These are phyloP conservation scores for Fulvia fulva DNA, from an alignment of 2,329 filamentous ascomycete species.

Conservation along the genomic window DNA sequence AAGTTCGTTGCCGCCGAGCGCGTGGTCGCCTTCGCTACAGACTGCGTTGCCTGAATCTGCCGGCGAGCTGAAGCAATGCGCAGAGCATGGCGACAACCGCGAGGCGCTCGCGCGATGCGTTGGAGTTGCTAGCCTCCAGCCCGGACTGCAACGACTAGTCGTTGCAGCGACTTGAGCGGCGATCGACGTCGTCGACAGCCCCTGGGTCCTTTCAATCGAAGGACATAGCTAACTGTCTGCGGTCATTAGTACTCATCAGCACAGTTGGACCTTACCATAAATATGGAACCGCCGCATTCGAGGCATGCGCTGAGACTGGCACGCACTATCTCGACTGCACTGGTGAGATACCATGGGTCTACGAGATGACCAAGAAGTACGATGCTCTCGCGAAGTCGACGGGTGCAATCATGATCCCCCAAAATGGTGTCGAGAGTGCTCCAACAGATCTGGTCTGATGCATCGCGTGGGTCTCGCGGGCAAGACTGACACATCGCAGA, in stretches of 20 bases:
- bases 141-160: too few species aligned
- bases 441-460: conserved; percentile 49
- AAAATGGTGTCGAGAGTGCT: conserved; percentile 58
- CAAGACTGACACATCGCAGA: neutral
- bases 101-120: too few species aligned
- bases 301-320: conserved; percentile 60
- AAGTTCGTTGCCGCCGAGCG: neutral
- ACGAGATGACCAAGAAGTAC: conserved; percentile 59
- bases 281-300: conserved; percentile 61
- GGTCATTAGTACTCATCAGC: conserved; percentile 50
- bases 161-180: too few species aligned
- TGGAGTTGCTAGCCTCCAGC: too few species aligned
- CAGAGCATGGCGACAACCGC: too few species aligned
- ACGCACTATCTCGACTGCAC: conserved; percentile 67
- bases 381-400: conserved; percentile 56
- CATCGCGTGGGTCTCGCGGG: neutral
- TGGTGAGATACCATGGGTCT: conserved; percentile 55
- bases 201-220: too few species aligned
- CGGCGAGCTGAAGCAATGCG: too few species aligned
- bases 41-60: too few species aligned
- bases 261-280: conserved; percentile 61
- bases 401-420: conserved; percentile 59
- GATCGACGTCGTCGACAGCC: too few species aligned
- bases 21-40: neutral
- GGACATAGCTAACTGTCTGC: neutral